A percentile compares a stretch with the other conserved stretches of the same genome.
Evolutionary conservation across 257 asterid species (phyloP).

Genomic region (Fraxinus quadrangulata): DNA sequence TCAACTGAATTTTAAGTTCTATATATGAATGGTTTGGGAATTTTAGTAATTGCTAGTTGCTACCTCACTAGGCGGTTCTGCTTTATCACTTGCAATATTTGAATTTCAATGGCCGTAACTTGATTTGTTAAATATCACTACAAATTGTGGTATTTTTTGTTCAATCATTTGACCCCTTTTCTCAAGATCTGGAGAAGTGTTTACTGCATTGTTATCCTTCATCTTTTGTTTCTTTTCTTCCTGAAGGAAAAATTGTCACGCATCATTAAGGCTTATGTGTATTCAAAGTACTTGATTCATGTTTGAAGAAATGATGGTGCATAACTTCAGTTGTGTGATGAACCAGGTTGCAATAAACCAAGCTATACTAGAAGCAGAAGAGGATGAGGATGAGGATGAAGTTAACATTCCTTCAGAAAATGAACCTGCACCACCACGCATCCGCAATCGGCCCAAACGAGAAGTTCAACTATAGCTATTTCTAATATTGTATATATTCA

Average conservation of each 20-base stretch:
- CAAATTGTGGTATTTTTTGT: neutral
- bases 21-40: neutral
- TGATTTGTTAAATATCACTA: neutral
- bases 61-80: neutral
- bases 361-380: constrained; percentile 58
- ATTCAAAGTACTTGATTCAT: neutral
- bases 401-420: constrained; percentile 35
- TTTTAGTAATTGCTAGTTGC: neutral
- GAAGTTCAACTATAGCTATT: constrained; percentile 46
- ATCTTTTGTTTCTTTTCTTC: no score
- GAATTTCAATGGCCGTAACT: neutral
- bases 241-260: neutral
- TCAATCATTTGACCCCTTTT: neutral
- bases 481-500: neutral
- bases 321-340: constrained; percentile 16
- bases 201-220: neutral
- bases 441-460: constrained; percentile 77
- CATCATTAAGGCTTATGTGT: neutral
- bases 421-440: constrained; percentile 47
- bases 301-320: constrained; percentile 1
- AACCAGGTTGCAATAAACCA: constrained; percentile 56
- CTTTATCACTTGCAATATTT: neutral
- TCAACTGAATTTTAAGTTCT: neutral
- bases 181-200: neutral
- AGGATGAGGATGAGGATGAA: constrained; percentile 35